Base-by-base conservation (phyloP, 225 moss, liverwort and hornwort genomes). In the Marchantia paleacea region DNA sequence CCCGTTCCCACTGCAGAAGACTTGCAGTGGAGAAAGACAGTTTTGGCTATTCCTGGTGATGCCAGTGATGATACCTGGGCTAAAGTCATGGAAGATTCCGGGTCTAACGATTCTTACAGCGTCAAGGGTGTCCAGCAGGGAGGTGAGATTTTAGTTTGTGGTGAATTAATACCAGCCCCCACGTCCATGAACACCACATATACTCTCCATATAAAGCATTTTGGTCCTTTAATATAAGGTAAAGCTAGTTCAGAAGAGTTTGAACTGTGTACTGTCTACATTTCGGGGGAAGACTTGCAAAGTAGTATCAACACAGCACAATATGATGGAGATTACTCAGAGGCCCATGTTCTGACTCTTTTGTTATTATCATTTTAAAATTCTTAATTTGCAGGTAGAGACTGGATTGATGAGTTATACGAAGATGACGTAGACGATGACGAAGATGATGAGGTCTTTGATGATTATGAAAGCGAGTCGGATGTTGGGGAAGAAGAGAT, bases 11-110 rank as follows among this genome's bases (percentile, higher is more conserved):
- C 89, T 25, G 73, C 84, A 30, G 83, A 87, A n/a, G 93, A 99
- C 29, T 83, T 99, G 87, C 87, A 87, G 50, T 99, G 97, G 97
- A 91, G 86, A 51, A 85, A 90, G 30, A 63, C 91, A 3, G 91
- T 87, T 11, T 70, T 87, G 82, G 94, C 90, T 29, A 12, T 89
- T 47, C 88, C 94, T 4, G 97, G 97, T 31, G 97, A 95, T 77
- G 88, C 90, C 29, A 91, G 90, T 61, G 94, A 95, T 18, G 91
- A 99, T 81, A 84, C 85, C 22, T 99, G 95, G 95, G 92, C 91
- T 28, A 95, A 89, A 86, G 84, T 90, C 3, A 89, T 99, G 85
- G 95, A 93, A 84, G 79, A 86, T 6, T 87, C 83, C 25, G 91
- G 90, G 52, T 81, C 89, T 12, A 83, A 89, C 1, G 97, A 91